phyloP scores from a whole-genome alignment of 805 yeast genomes.

The Monosporozyma aerobia region DNA sequence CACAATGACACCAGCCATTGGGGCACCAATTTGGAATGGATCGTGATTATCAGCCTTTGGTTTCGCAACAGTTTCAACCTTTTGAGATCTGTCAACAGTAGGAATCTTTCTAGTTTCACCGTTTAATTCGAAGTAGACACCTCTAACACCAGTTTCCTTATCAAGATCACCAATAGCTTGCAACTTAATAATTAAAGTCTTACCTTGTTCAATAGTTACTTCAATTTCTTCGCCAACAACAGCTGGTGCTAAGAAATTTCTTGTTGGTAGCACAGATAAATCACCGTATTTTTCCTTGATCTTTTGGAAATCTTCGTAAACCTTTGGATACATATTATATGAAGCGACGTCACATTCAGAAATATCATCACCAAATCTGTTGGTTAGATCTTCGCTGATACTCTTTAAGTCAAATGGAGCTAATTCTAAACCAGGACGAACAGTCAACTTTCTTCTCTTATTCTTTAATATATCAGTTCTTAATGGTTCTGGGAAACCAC shows the following conservation, averaged over 20 bases:
- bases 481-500: slow-evolving; percentile 99
- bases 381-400: slow-evolving; percentile 62
- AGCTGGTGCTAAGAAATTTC: slow-evolving; percentile 81
- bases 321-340: slow-evolving; percentile 97
- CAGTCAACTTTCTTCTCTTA: slow-evolving; percentile 81
- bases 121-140: slow-evolving; percentile 94
- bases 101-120: slow-evolving; percentile 97
- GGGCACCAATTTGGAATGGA: slow-evolving; percentile 92
- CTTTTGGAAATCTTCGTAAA: slow-evolving; percentile 78
- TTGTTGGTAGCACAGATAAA: slow-evolving; percentile 86
- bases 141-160: slow-evolving; percentile 79
- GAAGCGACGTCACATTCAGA: slow-evolving; percentile 88
- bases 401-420: slow-evolving; percentile 71
- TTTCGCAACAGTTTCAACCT: slow-evolving; percentile 76
- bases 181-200: slow-evolving; percentile 79
- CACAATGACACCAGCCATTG: slow-evolving; percentile 98
- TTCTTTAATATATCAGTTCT: slow-evolving; percentile 84
- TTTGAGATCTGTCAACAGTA: slow-evolving; percentile 78
- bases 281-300: slow-evolving; percentile 76
- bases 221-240: slow-evolving; percentile 79
- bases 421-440: slow-evolving; percentile 87
- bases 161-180: slow-evolving; percentile 89
- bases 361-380: slow-evolving; percentile 69
- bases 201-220: slow-evolving; percentile 91
- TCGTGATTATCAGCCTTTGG: slow-evolving; percentile 85